Evolutionary conservation across 2,329 filamentous ascomycete species (phyloP), one percentile per base, ranked within the genome.

Genomic region (Cadophora malorum): DNA sequence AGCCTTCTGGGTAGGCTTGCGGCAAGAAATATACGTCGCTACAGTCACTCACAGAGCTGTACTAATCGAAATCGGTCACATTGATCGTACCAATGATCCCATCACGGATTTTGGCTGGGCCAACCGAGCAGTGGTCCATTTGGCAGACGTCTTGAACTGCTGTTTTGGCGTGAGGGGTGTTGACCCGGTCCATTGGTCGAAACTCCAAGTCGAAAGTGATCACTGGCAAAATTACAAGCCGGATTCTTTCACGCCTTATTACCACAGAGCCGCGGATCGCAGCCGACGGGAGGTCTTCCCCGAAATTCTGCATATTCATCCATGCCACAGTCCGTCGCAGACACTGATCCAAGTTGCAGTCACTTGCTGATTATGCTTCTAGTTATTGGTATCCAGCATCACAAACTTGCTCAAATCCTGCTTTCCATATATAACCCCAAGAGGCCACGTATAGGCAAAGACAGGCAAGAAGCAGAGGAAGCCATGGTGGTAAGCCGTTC

Each of bases 131-230:
- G 83, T 90, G 0, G 82, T 88, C 3, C 85, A 88, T 72, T 87
- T 87, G 64, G 87, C 87, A n/a, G 86, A 89, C 69, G 85, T 90
- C 0, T 78, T 90, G 19, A 86, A 88, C 69, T 89, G 84, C 72
- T 90, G 88, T 74, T 90, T 89, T 71, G 82, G 83, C 1, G 78
- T 81, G 19, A 75, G 72, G 19, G 75, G 78, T 70, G 79, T 67
- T 69, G 77, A 63, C 53, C 69, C 67, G 69, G 74, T 45, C 2
- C 72, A 77, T 23, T 87, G 85, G 79, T 78, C 75, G 7, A 78
- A 80, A 28, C 77, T 89, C 14, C 76, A 81, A 12, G 76, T 80
- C 6, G 84, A 83, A 66, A 81, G 82, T 62, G 75, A 79, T 38
- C 76, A 79, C 25, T 88, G 86, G 86, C 73, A 80, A 16, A 74